These are phyloP conservation scores for Blastomyces emzantsi DNA, from an alignment of 2,329 filamentous ascomycete genomes.

Conservation along the genomic window DNA sequence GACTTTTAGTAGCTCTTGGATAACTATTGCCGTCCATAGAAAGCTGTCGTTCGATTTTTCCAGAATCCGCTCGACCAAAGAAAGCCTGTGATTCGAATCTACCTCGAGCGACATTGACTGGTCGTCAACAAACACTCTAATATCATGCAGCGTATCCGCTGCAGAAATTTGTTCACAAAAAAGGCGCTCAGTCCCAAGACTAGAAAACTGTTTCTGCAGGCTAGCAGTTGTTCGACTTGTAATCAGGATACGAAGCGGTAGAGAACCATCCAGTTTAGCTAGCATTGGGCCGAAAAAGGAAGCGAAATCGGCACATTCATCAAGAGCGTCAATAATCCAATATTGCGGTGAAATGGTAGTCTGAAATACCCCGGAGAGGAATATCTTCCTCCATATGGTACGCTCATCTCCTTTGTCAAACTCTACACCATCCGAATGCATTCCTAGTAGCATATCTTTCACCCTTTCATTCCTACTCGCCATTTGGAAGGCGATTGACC, in stretches of 20 bases:
- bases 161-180: constrained; percentile 15
- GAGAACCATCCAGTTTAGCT: constrained; percentile 14
- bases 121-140: constrained; percentile 16
- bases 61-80: constrained; percentile 26
- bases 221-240: constrained; percentile 16
- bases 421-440: constrained; percentile 1
- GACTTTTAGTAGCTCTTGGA: constrained; percentile 24
- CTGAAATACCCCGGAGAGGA: constrained; percentile 12
- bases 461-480: constrained; percentile 14
- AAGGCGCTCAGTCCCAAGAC: constrained; percentile 10
- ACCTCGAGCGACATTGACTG: constrained; percentile 17
- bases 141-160: constrained; percentile 20
- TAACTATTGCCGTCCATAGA: constrained; percentile 30
- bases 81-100: constrained; percentile 17
- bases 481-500: constrained; percentile 31
- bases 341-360: constrained; percentile 12
- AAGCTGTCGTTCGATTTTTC: constrained; percentile 32
- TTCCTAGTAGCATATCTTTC: constrained; percentile 7
- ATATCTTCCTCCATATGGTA: constrained; percentile 18
- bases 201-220: constrained; percentile 13
- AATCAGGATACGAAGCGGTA: constrained; percentile 18
- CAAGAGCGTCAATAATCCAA: constrained; percentile 21
- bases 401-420: constrained; percentile 8
- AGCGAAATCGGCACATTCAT: constrained; percentile 15
- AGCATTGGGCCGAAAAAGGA: constrained; percentile 7